Base-by-base conservation (phyloP, 2,329 filamentous ascomycete genomes). In the Epichloe elymi region DNA sequence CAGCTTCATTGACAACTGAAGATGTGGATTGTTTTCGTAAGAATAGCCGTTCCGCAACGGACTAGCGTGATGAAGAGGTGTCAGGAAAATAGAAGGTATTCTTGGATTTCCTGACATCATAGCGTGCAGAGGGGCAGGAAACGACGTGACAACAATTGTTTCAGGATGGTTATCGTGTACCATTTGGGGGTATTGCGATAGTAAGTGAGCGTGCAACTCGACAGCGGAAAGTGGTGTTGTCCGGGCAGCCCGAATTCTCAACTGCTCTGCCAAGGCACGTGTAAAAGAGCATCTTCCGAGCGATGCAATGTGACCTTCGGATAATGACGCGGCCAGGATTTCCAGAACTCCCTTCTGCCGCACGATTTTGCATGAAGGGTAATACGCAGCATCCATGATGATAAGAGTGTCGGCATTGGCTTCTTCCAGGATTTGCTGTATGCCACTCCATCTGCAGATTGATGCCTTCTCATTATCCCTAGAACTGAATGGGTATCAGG, bases 351-450 rank as follows among this genome's bases (percentile, higher is more conserved):
- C 78, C 46, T 70, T 70, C 49, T 74, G 72, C 5, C 75, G 73
- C 33, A 71, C 65, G 59, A 76, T 72, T 54, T 70, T 74, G 2
- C 74, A 72, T 8, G 74, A 75, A 1, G 76, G 75, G 49, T 75
- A 80, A 58, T 78, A 80, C 0, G 74, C 73, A 5, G 76, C 72
- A 61, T 81, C 78, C 74, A 81, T 77, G 36, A 81, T 65, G 51
- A 81, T 70, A 19, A 81, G 66, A 4, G 74, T 76, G 59, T 81
- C 78, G 3, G 76, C 71, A 33, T 67, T 68, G 2, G 76, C 74
- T 53, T 78, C 74, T 59, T 81, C 78, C 7, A 81, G 65, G 15
- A 73, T 72, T 53, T 74, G 73, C 59, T 80, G 76, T 38, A 81
- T 74, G 19, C 71, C 71, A 53, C 69, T 75, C 78, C 78, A 81